Evolutionary conservation across 805 yeast species (phyloP).

Genomic region (Candida dajiaensis): DNA sequence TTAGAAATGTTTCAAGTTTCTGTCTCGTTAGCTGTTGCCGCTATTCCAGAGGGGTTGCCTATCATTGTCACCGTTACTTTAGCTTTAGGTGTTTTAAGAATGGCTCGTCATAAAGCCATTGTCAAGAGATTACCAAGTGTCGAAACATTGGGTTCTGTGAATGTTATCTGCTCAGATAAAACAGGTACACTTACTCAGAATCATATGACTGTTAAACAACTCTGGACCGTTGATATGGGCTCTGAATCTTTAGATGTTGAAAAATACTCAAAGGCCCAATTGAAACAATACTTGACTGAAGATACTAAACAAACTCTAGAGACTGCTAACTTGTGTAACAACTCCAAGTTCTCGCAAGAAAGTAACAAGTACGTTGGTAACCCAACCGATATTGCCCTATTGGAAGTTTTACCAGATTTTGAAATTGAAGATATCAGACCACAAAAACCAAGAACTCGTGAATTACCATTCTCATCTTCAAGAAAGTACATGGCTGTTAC

Average conservation of each 20-base stretch:
- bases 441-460: constrained; percentile 53
- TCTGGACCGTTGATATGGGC: constrained; percentile 70
- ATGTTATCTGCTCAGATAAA: constrained; percentile 88
- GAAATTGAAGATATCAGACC: constrained; percentile 67
- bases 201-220: constrained; percentile 81
- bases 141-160: constrained; percentile 91
- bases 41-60: constrained; percentile 98
- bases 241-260: constrained; percentile 38
- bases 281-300: constrained; percentile 39
- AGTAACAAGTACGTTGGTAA: constrained; percentile 76
- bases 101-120: constrained; percentile 93
- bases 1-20: constrained; percentile 97
- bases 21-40: constrained; percentile 97
- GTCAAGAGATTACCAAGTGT: constrained; percentile 93
- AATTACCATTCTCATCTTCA: constrained; percentile 77
- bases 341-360: constrained; percentile 63
- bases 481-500: constrained; percentile 90
- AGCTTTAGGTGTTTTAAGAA: constrained; percentile 92
- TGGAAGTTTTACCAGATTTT: constrained; percentile 67
- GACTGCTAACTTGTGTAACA: constrained; percentile 70
- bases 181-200: constrained; percentile 89
- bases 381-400: constrained; percentile 89
- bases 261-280: constrained; percentile 34
- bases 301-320: constrained; percentile 54
- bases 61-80: constrained; percentile 96